Evolutionary conservation across 805 yeast species (phyloP).

Genomic region (Zygoascus tannicola): DNA sequence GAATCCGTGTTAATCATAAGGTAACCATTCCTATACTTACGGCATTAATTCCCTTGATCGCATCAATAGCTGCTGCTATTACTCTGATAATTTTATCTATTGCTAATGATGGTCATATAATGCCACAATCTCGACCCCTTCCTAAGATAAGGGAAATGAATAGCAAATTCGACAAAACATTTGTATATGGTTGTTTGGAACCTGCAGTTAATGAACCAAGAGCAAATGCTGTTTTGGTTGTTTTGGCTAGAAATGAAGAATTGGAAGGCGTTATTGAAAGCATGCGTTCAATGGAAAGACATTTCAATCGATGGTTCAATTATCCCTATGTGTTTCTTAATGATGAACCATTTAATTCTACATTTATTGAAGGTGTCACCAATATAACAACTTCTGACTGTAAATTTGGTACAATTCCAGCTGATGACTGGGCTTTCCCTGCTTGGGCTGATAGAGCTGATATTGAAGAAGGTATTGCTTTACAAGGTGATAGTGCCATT

Average conservation of each 20-base stretch:
- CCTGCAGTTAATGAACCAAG: slow-evolving; percentile 40
- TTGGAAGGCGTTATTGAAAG: slow-evolving; percentile 65
- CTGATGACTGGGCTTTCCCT: slow-evolving; percentile 64
- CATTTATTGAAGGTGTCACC: slow-evolving; percentile 47
- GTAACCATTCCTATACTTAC: slow-evolving; percentile 10
- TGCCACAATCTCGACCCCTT: slow-evolving; percentile 8
- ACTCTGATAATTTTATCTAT: not conserved
- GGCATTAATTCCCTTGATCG: slow-evolving; percentile 1
- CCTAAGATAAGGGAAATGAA: slow-evolving; percentile 10
- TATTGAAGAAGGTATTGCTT: slow-evolving; percentile 48
- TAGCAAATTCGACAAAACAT: slow-evolving; percentile 34
- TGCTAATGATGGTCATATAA: slow-evolving; percentile 2
- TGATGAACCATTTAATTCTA: slow-evolving; percentile 60
- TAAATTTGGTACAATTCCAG: slow-evolving; percentile 60
- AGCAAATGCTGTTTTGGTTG: slow-evolving; percentile 78
- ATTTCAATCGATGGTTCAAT: slow-evolving; percentile 86
- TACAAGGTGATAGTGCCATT: slow-evolving; percentile 75
- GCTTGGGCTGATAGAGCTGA: slow-evolving; percentile 34
- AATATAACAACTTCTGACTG: slow-evolving; percentile 50
- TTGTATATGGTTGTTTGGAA: slow-evolving; percentile 43
- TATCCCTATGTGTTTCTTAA: slow-evolving; percentile 90
- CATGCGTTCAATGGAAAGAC: slow-evolving; percentile 68
- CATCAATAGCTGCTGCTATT: not conserved
- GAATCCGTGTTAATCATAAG: slow-evolving; percentile 12
- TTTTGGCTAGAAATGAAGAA: slow-evolving; percentile 75